Evolutionary conservation across 495 filamentous ascomycete genomes (phyloP).

Genomic region (Immersiella caudata): DNA sequence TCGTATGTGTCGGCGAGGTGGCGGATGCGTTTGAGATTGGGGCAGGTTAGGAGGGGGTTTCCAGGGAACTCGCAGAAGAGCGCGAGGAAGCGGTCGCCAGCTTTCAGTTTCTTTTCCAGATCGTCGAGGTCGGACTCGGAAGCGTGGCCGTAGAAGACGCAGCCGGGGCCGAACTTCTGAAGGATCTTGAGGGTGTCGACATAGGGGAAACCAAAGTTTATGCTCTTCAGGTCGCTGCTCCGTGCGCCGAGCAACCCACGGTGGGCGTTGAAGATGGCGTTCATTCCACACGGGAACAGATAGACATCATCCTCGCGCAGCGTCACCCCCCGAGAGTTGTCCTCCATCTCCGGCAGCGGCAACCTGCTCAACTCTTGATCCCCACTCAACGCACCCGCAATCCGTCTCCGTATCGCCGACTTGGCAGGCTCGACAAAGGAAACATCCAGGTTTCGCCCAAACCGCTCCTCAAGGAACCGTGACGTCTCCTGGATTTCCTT

Average conservation of each 20-base stretch:
- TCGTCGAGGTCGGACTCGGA: conserved; percentile 83
- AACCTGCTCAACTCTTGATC: conserved; percentile 62
- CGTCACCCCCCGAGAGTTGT: conserved; percentile 60
- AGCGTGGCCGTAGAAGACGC: conserved; percentile 86
- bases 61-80: conserved; percentile 95
- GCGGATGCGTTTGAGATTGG: conserved; percentile 80
- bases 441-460: conserved; percentile 85
- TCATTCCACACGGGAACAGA: conserved; percentile 90
- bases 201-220: conserved; percentile 87
- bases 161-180: conserved; percentile 91
- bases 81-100: conserved; percentile 77
- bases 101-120: conserved; percentile 69
- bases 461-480: conserved; percentile 90
- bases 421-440: conserved; percentile 80
- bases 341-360: conserved; percentile 41
- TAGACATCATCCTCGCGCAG: conserved; percentile 89
- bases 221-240: conserved; percentile 60
- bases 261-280: conserved; percentile 87
- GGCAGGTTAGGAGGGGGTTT: conserved; percentile 85
- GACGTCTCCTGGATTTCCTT: conserved; percentile 62
- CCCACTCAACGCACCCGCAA: conserved; percentile 80
- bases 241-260: conserved; percentile 65
- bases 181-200: conserved; percentile 95
- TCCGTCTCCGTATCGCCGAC: conserved; percentile 79
- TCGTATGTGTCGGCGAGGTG: conserved; percentile 78